phyloP scores from a whole-genome alignment of 441 rosid species.

The Erodium texanum region DNA sequence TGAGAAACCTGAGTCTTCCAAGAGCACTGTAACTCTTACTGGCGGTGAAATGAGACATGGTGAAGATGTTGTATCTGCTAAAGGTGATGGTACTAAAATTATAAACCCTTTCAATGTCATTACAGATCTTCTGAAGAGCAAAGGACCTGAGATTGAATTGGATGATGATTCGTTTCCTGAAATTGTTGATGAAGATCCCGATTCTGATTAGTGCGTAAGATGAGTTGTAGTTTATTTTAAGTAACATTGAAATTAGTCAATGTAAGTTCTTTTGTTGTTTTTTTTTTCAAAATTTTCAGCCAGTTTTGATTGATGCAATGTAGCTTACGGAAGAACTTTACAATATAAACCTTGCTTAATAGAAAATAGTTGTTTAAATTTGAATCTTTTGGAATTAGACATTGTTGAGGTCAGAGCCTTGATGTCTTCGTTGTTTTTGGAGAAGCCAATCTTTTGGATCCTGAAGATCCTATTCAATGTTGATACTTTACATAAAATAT shows the following conservation, averaged over 20 bases:
- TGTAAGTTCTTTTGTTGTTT: neutral
- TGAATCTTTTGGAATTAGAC: neutral
- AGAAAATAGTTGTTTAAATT: neutral
- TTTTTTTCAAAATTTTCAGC: neutral
- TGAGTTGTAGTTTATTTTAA: neutral
- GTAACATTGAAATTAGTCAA: neutral
- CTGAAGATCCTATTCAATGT: neutral
- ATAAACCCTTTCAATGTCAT: constrained; percentile 9
- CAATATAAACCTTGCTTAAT: neutral
- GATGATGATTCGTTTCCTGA: constrained; percentile 30
- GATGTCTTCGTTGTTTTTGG: neutral
- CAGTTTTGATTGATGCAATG: constrained; percentile 6
- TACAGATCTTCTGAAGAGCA: neutral
- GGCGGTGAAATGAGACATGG: constrained; percentile 8
- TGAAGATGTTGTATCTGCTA: constrained; percentile 14
- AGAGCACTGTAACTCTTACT: constrained; percentile 16
- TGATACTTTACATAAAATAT: neutral
- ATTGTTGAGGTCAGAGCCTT: neutral
- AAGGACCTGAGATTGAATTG: neutral
- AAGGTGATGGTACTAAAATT: constrained; percentile 8
- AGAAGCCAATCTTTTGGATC: neutral
- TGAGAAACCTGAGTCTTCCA: constrained; percentile 24
- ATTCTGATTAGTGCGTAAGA: constrained; percentile 27
- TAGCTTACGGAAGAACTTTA: neutral
- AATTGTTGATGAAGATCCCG: constrained; percentile 35